phyloP scores from a whole-genome alignment of 495 filamentous ascomycete genomes.

The Daldinia loculata region DNA sequence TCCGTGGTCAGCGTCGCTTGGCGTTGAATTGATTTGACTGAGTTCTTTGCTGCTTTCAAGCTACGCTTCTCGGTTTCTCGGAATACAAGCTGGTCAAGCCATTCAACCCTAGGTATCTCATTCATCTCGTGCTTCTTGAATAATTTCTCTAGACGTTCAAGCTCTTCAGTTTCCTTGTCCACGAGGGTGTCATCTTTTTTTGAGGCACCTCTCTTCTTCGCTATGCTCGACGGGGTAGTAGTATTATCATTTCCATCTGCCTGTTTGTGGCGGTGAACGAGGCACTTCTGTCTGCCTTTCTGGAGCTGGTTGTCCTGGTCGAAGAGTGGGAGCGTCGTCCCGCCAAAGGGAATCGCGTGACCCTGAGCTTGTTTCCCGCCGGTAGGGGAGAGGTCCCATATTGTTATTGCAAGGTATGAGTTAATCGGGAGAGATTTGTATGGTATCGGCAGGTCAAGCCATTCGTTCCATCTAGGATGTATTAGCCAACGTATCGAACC shows the following conservation, averaged over 20 bases:
- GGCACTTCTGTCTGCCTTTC: conserved; percentile 92
- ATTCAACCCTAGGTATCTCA: conserved; percentile 89
- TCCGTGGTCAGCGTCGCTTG: conserved; percentile 40
- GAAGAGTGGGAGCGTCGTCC: conserved; percentile 89
- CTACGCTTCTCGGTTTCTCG: conserved; percentile 82
- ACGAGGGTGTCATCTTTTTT: conserved; percentile 53
- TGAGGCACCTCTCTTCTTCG: conserved; percentile 52
- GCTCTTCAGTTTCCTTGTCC: conserved; percentile 74
- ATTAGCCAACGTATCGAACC: conserved; percentile 32
- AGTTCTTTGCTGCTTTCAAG: conserved; percentile 59
- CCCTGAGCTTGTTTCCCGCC: conserved; percentile 68
- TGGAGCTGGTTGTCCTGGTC: conserved; percentile 87
- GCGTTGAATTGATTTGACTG: conserved; percentile 48
- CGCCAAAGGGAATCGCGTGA: conserved; percentile 90
- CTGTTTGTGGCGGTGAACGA: conserved; percentile 78
- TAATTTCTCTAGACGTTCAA: conserved; percentile 82
- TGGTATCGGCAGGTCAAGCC: conserved; percentile 85
- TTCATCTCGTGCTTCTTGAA: conserved; percentile 99
- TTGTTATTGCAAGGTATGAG: conserved; percentile 87
- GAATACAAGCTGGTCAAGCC: conserved; percentile 94
- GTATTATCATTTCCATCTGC: conserved; percentile 88
- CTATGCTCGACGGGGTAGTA: conserved; percentile 74
- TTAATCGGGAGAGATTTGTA: conserved; percentile 81
- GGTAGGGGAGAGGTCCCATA: conserved; percentile 92
- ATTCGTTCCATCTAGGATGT: conserved; percentile 82